Conservation (phyloP, 2,329 filamentous ascomycete genomes). For the Graphilbum ipis-grandicollis region DNA sequence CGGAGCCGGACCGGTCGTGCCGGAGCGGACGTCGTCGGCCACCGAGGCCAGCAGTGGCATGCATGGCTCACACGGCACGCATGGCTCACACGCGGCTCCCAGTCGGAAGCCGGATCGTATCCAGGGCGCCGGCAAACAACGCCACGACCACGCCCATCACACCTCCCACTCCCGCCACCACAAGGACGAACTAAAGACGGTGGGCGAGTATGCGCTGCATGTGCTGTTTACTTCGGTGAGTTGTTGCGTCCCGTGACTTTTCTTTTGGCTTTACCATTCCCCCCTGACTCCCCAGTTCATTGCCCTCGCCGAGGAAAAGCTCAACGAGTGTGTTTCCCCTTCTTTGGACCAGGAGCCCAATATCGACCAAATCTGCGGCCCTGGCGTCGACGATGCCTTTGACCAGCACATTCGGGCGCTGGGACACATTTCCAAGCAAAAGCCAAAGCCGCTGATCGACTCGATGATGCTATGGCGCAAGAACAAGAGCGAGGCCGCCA, state of each 20-base stretch:
- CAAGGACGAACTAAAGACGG: constrained; percentile 68
- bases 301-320: constrained; percentile 88
- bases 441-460: constrained; percentile 89
- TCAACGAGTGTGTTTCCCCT: constrained; percentile 70
- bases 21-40: constrained; percentile 29
- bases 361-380: constrained; percentile 80
- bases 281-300: constrained; percentile 44
- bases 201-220: constrained; percentile 94
- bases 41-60: constrained; percentile 23
- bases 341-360: constrained; percentile 66
- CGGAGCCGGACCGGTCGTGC: constrained; percentile 11
- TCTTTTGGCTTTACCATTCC: too few species aligned
- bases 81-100: constrained; percentile 21
- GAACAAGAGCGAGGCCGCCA: constrained; percentile 79
- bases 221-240: constrained; percentile 82
- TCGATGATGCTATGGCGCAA: constrained; percentile 98
- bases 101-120: constrained; percentile 41
- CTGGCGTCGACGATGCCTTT: constrained; percentile 72
- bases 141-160: constrained; percentile 57
- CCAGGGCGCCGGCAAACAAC: constrained; percentile 41
- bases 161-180: constrained; percentile 58
- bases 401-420: constrained; percentile 88
- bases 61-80: too few species aligned
- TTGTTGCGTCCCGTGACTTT: constrained; percentile 5
- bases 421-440: constrained; percentile 84